These are phyloP conservation scores for Prunus mira DNA, from an alignment of 306 rosid species.

Conservation along the genomic window DNA sequence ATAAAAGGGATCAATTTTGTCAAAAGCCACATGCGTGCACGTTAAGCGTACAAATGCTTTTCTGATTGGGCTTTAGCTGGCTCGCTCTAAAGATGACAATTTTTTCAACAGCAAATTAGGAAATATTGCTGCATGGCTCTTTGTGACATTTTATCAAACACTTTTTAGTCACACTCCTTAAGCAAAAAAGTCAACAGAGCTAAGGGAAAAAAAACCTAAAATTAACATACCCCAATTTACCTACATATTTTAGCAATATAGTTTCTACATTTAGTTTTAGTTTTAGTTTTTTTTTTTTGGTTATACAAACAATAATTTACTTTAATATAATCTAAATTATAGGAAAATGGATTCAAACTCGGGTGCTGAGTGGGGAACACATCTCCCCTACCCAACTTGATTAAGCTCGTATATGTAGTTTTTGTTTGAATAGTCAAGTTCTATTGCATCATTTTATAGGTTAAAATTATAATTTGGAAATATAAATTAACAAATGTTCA, in stretches of 20 bases:
- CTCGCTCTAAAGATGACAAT: not conserved
- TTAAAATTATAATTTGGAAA: too few relatives aligned
- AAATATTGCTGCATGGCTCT: not conserved
- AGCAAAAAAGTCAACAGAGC: not conserved
- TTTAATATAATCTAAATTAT: too few relatives aligned
- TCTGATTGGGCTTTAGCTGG: not conserved
- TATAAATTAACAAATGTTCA: too few relatives aligned
- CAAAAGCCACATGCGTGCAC: slow-evolving; percentile 3
- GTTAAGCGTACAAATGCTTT: not conserved
- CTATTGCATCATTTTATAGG: too few relatives aligned
- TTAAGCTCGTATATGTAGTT: too few relatives aligned
- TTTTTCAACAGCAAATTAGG: not conserved
- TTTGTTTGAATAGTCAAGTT: too few relatives aligned
- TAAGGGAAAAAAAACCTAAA: not conserved
- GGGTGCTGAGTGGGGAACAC: accelerated
- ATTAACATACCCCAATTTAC: not conserved
- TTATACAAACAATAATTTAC: too few relatives aligned
- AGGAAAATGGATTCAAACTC: accelerated
- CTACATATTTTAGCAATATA: too few relatives aligned
- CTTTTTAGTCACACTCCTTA: not conserved
- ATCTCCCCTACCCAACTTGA: accelerated
- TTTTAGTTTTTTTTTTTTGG: too few relatives aligned
- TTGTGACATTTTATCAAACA: not conserved
- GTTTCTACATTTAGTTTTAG: too few relatives aligned
- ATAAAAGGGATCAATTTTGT: not conserved